Evolutionary conservation across 1,284 basidiomycete species (phyloP).

Genomic region (Somion occarium): DNA sequence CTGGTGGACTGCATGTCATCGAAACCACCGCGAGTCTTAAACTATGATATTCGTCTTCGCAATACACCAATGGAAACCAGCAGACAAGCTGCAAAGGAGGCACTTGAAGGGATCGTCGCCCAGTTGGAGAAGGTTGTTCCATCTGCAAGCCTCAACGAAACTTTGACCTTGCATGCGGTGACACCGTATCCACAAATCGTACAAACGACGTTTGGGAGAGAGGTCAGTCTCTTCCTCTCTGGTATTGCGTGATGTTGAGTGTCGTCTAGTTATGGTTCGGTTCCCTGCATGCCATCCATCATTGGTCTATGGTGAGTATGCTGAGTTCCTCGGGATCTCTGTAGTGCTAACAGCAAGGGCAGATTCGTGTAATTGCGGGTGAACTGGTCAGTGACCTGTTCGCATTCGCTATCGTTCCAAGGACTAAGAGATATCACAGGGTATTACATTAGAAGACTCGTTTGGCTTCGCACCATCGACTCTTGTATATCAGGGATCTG

Average conservation of each 20-base stretch:
- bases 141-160: constrained; percentile 42
- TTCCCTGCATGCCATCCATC: constrained; percentile 78
- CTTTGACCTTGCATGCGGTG: constrained; percentile 67
- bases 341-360: too few relatives aligned
- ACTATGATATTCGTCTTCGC: constrained; percentile 70
- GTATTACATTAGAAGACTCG: constrained; percentile 59
- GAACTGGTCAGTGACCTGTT: constrained; percentile 53
- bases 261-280: constrained; percentile 73
- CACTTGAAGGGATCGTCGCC: constrained; percentile 51
- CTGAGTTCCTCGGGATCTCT: too few relatives aligned
- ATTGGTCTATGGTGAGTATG: constrained; percentile 78
- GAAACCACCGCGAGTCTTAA: constrained; percentile 50
- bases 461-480: constrained; percentile 84
- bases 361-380: constrained; percentile 77
- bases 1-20: constrained; percentile 52
- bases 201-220: constrained; percentile 74
- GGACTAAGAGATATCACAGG: constrained; percentile 34
- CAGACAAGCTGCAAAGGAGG: constrained; percentile 50
- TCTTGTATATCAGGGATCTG: constrained; percentile 58
- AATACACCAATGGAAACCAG: constrained; percentile 80
- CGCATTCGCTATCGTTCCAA: constrained; percentile 8
- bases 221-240: constrained; percentile 39
- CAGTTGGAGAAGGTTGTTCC: constrained; percentile 52
- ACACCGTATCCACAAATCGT: constrained; percentile 74
- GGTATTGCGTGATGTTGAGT: neutral